Evolutionary conservation across 371 early-diverging fungal species (phyloP), one percentile per base, ranked within the genome.

Genomic region (Rhizopus sp.): DNA sequence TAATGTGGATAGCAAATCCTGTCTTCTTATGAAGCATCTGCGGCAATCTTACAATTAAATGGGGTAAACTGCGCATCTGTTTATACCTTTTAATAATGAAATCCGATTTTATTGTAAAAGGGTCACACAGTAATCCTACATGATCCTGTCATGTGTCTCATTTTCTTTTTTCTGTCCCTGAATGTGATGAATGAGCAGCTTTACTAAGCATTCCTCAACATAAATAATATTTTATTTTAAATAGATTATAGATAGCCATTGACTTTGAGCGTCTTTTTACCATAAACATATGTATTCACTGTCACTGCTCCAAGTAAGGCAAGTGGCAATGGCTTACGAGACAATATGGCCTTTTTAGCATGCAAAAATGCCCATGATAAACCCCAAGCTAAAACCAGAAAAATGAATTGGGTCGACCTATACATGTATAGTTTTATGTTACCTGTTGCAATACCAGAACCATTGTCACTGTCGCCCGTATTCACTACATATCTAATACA

Each of bases 381-480:
- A 68, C 76, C 68, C 80, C 80, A 79, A 3, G 80, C 80, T 79
- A 60, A 35, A 42, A 59, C 23, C 33, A 6, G 1, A 39, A 7
- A 48, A 34, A 5, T 45, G 7, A 31, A 29, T 30, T 40, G 13
- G 23, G 44, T 51, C 3, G 39, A n/a, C 37, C 17, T 1, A 35
- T 16, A n/a, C 30, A 5, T n/a, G 4, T 13, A 17, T 31, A 16
- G 7, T 34, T 23, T 37, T 12, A 7, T 15, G 35, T 59, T 68
- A 79, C 80, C 80, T 68, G 77, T 79, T 31, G 80, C 72, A 50
- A 79, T 79, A 50, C 80, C 80, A 50, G 80, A 68, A 37, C 76
- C 80, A 46, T 79, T 79, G 32, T 79, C 79, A 32, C 67, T 44
- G 57, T 79, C 79, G 37, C 79, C 79, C 40, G 66, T 57, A 55